These are phyloP conservation scores for Penicillium waksmanii DNA, from an alignment of 495 filamentous ascomycete genomes.

Conservation along the genomic window DNA sequence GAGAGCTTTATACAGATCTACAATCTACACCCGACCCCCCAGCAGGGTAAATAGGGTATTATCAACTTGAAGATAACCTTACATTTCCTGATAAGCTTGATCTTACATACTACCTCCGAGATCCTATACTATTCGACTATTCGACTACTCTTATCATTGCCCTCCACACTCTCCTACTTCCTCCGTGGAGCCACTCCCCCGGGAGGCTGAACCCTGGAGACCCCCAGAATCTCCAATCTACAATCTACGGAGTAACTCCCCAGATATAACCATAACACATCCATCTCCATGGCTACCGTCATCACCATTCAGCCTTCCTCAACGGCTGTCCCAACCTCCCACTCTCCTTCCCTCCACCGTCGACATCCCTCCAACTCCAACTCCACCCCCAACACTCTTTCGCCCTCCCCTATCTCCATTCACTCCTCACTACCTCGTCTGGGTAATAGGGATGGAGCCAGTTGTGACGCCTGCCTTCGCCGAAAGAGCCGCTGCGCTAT, in stretches of 20 bases:
- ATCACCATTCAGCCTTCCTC: constrained; percentile 51
- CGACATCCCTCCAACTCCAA: constrained; percentile 23
- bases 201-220: neutral
- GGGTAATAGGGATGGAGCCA: constrained; percentile 52
- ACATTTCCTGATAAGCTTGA: constrained; percentile 31
- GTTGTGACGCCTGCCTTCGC: constrained; percentile 81
- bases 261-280: neutral
- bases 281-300: constrained; percentile 51
- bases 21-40: neutral
- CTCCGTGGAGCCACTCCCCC: neutral
- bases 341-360: constrained; percentile 29
- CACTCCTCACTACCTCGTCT: constrained; percentile 33
- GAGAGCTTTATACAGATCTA: neutral
- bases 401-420: constrained; percentile 35
- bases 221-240: neutral
- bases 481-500: constrained; percentile 90
- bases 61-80: constrained; percentile 22
- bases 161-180: constrained; percentile 4
- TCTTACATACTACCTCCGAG: constrained; percentile 23
- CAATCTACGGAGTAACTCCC: neutral
- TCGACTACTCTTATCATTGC: too few relatives aligned
- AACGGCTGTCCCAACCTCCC: constrained; percentile 29
- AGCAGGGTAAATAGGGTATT: neutral
- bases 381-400: constrained; percentile 30
- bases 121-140: neutral